Evolutionary conservation across 2,329 filamentous ascomycete species (phyloP).

Genomic region (Diplodia intermedia): DNA sequence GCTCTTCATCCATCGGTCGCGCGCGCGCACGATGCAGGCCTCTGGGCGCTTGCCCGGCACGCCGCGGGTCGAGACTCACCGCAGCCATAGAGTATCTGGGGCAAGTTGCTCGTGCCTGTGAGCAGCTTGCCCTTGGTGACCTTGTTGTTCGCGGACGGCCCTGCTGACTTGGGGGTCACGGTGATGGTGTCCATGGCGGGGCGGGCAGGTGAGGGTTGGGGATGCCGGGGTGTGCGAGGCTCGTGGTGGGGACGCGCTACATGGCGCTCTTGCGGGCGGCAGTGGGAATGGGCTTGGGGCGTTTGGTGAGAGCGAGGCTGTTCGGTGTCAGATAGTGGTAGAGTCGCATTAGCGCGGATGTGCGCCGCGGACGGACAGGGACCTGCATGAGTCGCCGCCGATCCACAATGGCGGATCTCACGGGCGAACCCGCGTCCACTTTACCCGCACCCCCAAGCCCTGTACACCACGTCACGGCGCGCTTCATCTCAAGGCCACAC

Average conservation of each 20-base stretch:
- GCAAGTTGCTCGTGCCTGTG: constrained; percentile 47
- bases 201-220: neutral
- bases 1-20: neutral
- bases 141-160: constrained; percentile 35
- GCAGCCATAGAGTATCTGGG: constrained; percentile 53
- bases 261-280: constrained; percentile 21
- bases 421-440: constrained; percentile 25
- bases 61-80: constrained; percentile 39
- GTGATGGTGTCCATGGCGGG: constrained; percentile 46
- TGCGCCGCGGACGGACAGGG: constrained; percentile 22
- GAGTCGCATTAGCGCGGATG: constrained; percentile 26
- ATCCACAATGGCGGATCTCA: constrained; percentile 27
- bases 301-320: constrained; percentile 3
- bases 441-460: neutral
- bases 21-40: neutral
- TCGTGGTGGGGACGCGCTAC: constrained; percentile 27
- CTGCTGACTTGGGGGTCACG: constrained; percentile 49
- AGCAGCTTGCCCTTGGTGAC: constrained; percentile 50
- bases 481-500: constrained; percentile 5
- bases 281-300: neutral
- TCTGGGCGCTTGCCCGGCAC: neutral
- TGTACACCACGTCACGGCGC: constrained; percentile 2
- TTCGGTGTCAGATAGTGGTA: constrained; percentile 26
- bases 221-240: constrained; percentile 3
- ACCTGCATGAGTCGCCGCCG: constrained; percentile 31